Evolutionary conservation across 225 moss, liverwort and hornwort genomes (phyloP), one percentile per base, ranked within the genome.

Genomic region (Straminergon stramineum): DNA sequence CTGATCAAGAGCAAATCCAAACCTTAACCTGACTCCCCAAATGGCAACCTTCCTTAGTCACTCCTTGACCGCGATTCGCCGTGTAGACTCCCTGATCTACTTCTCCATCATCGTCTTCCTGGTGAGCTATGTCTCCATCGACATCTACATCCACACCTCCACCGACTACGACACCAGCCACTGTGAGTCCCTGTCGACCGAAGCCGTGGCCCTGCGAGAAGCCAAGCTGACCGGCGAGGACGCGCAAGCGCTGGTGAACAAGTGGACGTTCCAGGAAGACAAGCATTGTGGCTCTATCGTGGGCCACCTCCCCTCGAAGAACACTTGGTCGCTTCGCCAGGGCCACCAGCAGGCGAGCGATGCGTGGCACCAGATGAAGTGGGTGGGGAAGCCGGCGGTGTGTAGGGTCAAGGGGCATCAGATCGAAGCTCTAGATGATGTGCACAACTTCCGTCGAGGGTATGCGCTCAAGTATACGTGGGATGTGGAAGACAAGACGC

Each of bases 401-500:
- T 98, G 98, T 70, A 84, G 92, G 85, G 95, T 97, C 48, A 94
- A 95, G 67, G 98, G 97, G 14, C 92, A 97, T 19, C 51, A 95
- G 63, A 98, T 98, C 62, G 98, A 98, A 84, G 91, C 89, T 56
- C 89, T 98, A 37, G 98, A 98, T 62, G 92, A 85, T 26, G 75
- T 86, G 17, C 87, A 97, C 79, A 98, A 97, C 82, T 98, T 98
- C 81, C 96, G 98, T 9, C 92, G 98, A 60, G 97, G 98, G 17
- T 98, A 88, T 79, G 93, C 96, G 11, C 94, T 98, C 45, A 86
- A 91, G 26, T 97, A 95, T 66, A 68, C 92, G 37, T 60, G 17
- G 83, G 92, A 96, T 32, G 98, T 96, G 20, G 98, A 98, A 89
- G 97, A 98, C 90, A 96, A 97, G 85, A 89, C 85, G 7, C 95